A percentile compares a stretch with the other conserved stretches of the same genome.
These are phyloP conservation scores for Hymenoscyphus infarciens DNA, from an alignment of 2,329 filamentous ascomycete genomes.

Conservation along the genomic window DNA sequence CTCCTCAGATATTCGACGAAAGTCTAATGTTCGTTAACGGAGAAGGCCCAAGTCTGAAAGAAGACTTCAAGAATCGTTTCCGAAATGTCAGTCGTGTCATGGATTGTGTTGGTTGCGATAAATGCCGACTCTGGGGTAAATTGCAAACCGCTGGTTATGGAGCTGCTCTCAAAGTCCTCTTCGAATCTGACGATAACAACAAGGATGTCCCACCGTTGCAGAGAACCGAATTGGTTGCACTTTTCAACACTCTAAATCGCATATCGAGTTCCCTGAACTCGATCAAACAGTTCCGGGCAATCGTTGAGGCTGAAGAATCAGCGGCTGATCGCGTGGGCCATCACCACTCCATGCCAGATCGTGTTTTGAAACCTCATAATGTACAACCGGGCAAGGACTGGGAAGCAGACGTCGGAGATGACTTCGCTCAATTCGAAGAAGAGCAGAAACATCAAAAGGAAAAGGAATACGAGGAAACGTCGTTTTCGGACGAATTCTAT, in stretches of 20 bases:
- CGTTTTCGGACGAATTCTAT: slow-evolving; percentile 54
- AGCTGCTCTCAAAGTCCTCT: slow-evolving; percentile 90
- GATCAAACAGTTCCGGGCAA: slow-evolving; percentile 65
- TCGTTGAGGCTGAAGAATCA: slow-evolving; percentile 42
- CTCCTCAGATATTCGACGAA: slow-evolving; percentile 88
- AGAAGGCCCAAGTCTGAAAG: slow-evolving; percentile 75
- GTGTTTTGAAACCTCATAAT: slow-evolving; percentile 41
- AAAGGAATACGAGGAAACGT: slow-evolving; percentile 36
- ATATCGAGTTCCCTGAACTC: slow-evolving; percentile 77
- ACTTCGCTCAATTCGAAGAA: slow-evolving; percentile 40
- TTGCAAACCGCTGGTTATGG: slow-evolving; percentile 93
- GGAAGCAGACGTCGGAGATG: slow-evolving; percentile 39
- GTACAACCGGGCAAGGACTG: slow-evolving; percentile 33
- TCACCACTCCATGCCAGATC: slow-evolving; percentile 28
- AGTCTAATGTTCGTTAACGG: slow-evolving; percentile 87
- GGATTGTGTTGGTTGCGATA: slow-evolving; percentile 98
- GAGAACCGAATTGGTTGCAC: slow-evolving; percentile 86
- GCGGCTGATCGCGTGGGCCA: slow-evolving; percentile 29
- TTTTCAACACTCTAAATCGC: slow-evolving; percentile 90
- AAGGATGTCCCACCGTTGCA: slow-evolving; percentile 67
- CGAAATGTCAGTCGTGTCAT: slow-evolving; percentile 94
- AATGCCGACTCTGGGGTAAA: slow-evolving; percentile 97
- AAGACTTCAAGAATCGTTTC: slow-evolving; percentile 96
- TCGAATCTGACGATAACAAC: slow-evolving; percentile 72
- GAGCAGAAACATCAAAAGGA: slow-evolving; percentile 27